Evolutionary conservation across 148 eudicot genomes (phyloP).

Genomic region (Chenopodium berlandieri): DNA sequence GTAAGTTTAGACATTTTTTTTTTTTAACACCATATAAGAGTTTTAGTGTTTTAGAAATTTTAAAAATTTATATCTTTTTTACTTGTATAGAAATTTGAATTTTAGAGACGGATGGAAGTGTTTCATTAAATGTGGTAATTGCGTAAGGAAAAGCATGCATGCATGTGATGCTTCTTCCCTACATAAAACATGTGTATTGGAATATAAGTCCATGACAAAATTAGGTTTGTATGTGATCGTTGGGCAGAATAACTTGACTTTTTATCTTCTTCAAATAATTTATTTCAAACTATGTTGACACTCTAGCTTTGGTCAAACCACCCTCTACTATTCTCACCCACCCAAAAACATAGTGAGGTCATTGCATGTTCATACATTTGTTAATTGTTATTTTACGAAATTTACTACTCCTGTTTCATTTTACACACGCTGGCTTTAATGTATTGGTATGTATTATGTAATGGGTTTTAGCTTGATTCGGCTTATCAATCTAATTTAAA

Average conservation of each 20-base stretch:
- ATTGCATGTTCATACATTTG: not conserved
- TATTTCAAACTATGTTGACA: not conserved
- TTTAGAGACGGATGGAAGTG: no score
- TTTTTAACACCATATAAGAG: no score
- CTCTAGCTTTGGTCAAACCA: not conserved
- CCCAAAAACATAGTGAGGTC: not conserved
- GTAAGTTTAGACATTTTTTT: no score
- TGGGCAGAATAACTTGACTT: not conserved
- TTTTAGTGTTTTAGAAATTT: no score
- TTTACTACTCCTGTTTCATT: no score
- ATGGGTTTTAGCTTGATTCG: not conserved
- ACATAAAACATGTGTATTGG: not conserved
- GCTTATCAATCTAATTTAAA: not conserved
- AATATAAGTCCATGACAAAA: not conserved
- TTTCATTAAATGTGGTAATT: not conserved
- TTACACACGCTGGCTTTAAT: no score
- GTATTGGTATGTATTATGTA: no score
- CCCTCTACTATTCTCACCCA: not conserved
- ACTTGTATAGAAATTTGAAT: no score
- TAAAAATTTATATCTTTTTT: no score
- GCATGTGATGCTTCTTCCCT: not conserved
- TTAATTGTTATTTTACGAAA: no score
- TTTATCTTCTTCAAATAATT: not conserved
- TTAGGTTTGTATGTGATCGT: not conserved
- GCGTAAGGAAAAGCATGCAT: not conserved